phyloP scores from a whole-genome alignment of 2,329 filamentous ascomycete genomes.

The Ophiostoma triangulosporum region DNA sequence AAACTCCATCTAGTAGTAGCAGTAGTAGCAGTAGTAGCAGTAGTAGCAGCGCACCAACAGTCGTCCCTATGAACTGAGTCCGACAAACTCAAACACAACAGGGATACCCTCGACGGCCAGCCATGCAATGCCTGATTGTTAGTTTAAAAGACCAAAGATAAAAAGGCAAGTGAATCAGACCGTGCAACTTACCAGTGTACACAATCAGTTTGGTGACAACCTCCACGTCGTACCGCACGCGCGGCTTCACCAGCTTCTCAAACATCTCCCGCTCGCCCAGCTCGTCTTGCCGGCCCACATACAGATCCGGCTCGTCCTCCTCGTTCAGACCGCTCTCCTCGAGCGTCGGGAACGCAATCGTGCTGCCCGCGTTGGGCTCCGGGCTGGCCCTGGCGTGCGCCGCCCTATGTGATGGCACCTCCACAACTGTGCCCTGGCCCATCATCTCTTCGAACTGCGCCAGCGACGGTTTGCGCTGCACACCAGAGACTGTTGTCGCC shows the following conservation, averaged over 20 bases:
- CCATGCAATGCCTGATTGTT: constrained; percentile 59
- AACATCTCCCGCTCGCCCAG: constrained; percentile 69
- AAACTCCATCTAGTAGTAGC: not conserved
- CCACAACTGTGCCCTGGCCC: constrained; percentile 46
- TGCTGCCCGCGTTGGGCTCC: not conserved
- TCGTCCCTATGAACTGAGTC: constrained; percentile 20
- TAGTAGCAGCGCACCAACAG: not conserved
- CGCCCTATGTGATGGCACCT: constrained; percentile 14
- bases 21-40: not conserved
- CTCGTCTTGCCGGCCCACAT: constrained; percentile 32
- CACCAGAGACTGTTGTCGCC: constrained; percentile 29
- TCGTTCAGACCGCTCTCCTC: not conserved
- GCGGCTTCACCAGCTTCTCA: constrained; percentile 65
- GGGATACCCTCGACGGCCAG: constrained; percentile 65
- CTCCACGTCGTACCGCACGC: constrained; percentile 95
- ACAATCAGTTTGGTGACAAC: constrained; percentile 94
- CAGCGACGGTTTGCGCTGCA: constrained; percentile 31
- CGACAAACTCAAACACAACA: constrained; percentile 52
- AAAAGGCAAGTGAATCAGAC: not conserved
- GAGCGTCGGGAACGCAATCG: not conserved
- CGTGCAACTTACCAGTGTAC: constrained; percentile 57
- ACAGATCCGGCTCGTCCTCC: constrained; percentile 23
- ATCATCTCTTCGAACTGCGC: constrained; percentile 60
- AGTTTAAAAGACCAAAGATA: constrained; percentile 4
- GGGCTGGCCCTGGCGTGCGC: not conserved